Evolutionary conservation across 208 protist species (phyloP).

Genomic region (Wallacemonas collosoma): DNA sequence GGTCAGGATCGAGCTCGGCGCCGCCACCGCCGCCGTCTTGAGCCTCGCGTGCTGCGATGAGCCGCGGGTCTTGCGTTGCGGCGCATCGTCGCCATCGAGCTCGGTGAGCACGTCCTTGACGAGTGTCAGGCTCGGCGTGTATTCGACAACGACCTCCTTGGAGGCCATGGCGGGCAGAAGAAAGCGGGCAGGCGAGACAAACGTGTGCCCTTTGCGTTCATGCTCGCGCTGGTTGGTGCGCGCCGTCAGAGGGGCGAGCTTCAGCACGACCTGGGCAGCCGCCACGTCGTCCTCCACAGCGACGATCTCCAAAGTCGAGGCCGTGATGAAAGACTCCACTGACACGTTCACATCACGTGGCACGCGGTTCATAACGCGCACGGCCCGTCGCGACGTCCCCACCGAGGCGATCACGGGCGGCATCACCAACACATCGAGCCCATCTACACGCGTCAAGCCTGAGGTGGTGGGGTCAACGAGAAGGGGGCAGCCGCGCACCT

Average conservation of each 20-base stretch:
- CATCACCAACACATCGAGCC: conserved; percentile 81
- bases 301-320: conserved; percentile 65
- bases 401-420: conserved; percentile 83
- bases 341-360: conserved; percentile 84
- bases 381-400: conserved; percentile 59
- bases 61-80: neutral
- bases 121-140: conserved; percentile 54
- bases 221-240: conserved; percentile 37
- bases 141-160: conserved; percentile 77
- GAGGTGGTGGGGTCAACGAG: conserved; percentile 82
- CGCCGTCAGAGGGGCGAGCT: conserved; percentile 45
- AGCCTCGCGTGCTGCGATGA: neutral
- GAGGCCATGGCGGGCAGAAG: conserved; percentile 66
- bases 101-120: conserved; percentile 24
- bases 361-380: conserved; percentile 83
- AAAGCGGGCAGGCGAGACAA: conserved; percentile 54
- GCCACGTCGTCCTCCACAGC: conserved; percentile 70
- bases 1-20: conserved; percentile 15
- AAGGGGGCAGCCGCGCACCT: conserved; percentile 79
- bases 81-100: neutral
- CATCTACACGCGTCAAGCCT: conserved; percentile 57
- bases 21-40: neutral
- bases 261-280: conserved; percentile 63
- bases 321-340: conserved; percentile 62
- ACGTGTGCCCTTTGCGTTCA: conserved; percentile 45